Evolutionary conservation across 805 yeast species (phyloP).

Genomic region (Zygoascus flipseniorum): DNA sequence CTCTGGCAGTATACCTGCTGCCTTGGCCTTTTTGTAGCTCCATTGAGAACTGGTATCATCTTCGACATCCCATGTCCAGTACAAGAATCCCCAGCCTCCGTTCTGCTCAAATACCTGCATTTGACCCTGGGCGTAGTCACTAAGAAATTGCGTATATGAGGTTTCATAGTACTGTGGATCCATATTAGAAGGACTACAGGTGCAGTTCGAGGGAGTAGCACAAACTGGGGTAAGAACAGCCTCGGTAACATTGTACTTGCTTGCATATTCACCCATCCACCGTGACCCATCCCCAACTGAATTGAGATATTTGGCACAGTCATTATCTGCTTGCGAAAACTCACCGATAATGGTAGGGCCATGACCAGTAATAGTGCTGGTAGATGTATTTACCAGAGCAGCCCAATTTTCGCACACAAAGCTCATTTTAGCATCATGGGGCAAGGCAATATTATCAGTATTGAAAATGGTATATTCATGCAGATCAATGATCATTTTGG

Average conservation of each 20-base stretch:
- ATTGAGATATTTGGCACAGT: slow-evolving; percentile 76
- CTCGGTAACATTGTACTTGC: slow-evolving; percentile 20
- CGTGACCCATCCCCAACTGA: slow-evolving; percentile 75
- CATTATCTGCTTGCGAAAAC: slow-evolving; percentile 80
- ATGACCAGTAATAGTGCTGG: slow-evolving; percentile 50
- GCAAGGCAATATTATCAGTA: slow-evolving; percentile 18
- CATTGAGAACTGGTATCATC: slow-evolving; percentile 24
- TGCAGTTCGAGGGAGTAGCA: slow-evolving; percentile 37
- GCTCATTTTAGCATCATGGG: slow-evolving; percentile 25
- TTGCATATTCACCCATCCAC: slow-evolving; percentile 50
- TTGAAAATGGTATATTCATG: slow-evolving; percentile 79
- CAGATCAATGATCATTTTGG: slow-evolving; percentile 70
- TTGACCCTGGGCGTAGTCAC: slow-evolving; percentile 72
- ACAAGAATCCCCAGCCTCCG: slow-evolving; percentile 63
- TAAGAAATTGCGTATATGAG: slow-evolving; percentile 44
- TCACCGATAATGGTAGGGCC: slow-evolving; percentile 67
- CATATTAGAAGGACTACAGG: slow-evolving; percentile 30
- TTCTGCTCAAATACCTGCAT: slow-evolving; percentile 63
- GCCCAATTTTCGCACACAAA: slow-evolving; percentile 42
- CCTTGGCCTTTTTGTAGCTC: slow-evolving; percentile 25
- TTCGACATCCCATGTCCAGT: slow-evolving; percentile 89
- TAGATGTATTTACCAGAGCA: slow-evolving; percentile 41
- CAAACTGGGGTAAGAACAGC: slow-evolving; percentile 12
- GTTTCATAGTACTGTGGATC: slow-evolving; percentile 45
- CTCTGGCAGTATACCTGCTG: slow-evolving; percentile 25